Percentiles rank a stretch among this genome's conserved stretches.
Evolutionary conservation across 139 green algal genomes (phyloP).

Genomic region (Chlorella sp.): DNA sequence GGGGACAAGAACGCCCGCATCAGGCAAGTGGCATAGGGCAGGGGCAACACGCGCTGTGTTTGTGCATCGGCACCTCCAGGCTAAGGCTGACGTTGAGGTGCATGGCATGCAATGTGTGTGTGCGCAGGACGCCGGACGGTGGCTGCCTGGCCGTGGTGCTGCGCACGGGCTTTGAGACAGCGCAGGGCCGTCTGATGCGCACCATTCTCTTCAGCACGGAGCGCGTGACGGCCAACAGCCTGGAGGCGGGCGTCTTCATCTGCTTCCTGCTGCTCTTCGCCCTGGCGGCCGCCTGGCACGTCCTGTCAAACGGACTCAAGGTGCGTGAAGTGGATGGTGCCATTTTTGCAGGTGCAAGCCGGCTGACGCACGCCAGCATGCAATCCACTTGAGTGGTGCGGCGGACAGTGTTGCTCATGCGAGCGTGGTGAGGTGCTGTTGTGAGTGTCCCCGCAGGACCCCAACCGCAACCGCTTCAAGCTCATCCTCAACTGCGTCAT

Average conservation of each 20-base stretch:
- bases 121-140: conserved; percentile 75
- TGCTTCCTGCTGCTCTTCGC: conserved; percentile 96
- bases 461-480: conserved; percentile 89
- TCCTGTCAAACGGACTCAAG: conserved; percentile 71
- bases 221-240: conserved; percentile 88
- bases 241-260: conserved; percentile 95
- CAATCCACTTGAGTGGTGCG: too few relatives aligned
- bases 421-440: not conserved
- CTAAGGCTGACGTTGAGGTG: too few relatives aligned
- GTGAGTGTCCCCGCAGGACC: conserved; percentile 57
- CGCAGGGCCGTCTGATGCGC: conserved; percentile 85
- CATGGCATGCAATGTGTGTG: too few relatives aligned
- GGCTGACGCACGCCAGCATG: too few relatives aligned
- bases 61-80: too few relatives aligned
- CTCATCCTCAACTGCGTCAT: conserved; percentile 96
- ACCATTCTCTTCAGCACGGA: conserved; percentile 97
- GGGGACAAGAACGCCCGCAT: conserved; percentile 54
- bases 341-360: too few relatives aligned
- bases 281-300: conserved; percentile 78
- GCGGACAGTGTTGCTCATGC: too few relatives aligned
- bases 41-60: too few relatives aligned
- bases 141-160: conserved; percentile 90
- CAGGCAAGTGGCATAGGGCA: too few relatives aligned
- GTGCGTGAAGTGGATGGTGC: too few relatives aligned
- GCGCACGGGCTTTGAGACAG: conserved; percentile 94